phyloP scores from a whole-genome alignment of 495 filamentous ascomycete genomes.

The Cairneyella variabilis region DNA sequence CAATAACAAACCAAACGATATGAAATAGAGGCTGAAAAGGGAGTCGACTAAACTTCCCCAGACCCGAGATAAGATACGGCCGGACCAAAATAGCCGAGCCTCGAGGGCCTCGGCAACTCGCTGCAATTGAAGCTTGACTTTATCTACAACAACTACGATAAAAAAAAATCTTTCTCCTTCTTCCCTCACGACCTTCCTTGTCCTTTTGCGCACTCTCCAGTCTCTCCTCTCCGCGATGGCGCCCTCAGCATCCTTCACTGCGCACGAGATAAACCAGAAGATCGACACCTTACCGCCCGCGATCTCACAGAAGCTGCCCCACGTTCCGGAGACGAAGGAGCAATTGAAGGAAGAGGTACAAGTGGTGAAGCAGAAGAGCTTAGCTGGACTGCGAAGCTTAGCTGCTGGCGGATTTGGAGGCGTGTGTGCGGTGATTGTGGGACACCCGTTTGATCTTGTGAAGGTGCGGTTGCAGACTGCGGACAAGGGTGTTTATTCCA shows the following conservation, averaged over 20 bases:
- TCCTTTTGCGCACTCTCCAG: too few relatives aligned
- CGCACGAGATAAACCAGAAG: conserved; percentile 26
- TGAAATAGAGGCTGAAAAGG: too few relatives aligned
- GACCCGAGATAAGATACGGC: too few relatives aligned
- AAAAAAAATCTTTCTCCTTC: too few relatives aligned
- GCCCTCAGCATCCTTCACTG: conserved; percentile 34
- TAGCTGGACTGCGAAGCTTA: conserved; percentile 64
- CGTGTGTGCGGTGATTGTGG: conserved; percentile 86
- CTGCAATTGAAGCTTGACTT: too few relatives aligned
- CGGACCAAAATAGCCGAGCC: too few relatives aligned
- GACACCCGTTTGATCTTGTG: conserved; percentile 95
- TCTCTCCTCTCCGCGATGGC: conserved; percentile 22
- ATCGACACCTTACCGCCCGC: conserved; percentile 31
- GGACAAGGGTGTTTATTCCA: conserved; percentile 85
- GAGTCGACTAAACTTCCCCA: too few relatives aligned
- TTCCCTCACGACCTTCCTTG: too few relatives aligned
- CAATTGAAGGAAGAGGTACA: conserved; percentile 48
- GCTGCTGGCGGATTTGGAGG: conserved; percentile 90
- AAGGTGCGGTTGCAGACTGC: conserved; percentile 97
- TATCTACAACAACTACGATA: too few relatives aligned
- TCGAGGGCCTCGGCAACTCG: too few relatives aligned
- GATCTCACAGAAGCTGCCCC: conserved; percentile 42
- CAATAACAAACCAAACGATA: too few relatives aligned
- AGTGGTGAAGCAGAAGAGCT: conserved; percentile 42
- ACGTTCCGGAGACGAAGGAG: conserved; percentile 47